Percentiles rank a stretch among this genome's conserved stretches.
phyloP scores from a whole-genome alignment of 2,329 filamentous ascomycete species.

The Neonectria hederae region DNA sequence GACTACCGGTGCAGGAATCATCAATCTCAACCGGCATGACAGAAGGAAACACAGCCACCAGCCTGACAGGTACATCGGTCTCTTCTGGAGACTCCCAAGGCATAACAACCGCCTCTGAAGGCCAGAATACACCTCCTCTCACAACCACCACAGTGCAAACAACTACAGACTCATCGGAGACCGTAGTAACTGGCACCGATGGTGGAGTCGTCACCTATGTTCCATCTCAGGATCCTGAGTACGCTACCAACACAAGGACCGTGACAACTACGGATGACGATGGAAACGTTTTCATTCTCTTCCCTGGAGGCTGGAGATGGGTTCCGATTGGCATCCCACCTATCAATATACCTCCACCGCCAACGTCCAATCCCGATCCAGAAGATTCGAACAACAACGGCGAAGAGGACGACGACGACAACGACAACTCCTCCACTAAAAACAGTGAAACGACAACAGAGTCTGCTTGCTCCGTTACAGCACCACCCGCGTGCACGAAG shows the following conservation, averaged over 20 bases:
- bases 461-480: not conserved
- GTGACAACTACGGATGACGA: constrained; percentile 3
- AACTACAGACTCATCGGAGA: not conserved
- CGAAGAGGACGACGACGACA: no score
- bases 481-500: constrained; percentile 7
- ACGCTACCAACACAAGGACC: not conserved
- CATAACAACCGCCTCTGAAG: not conserved
- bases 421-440: not conserved
- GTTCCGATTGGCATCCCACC: not conserved
- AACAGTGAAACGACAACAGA: not conserved
- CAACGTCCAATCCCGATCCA: not conserved
- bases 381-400: not conserved
- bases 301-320: constrained; percentile 9
- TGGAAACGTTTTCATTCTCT: not conserved
- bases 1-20: not conserved
- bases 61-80: not conserved
- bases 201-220: not conserved
- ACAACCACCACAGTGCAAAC: not conserved
- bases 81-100: not conserved
- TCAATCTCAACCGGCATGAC: not conserved
- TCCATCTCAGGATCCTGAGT: not conserved
- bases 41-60: not conserved
- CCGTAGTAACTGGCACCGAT: constrained; percentile 5
- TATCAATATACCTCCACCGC: not conserved
- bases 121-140: not conserved